Evolutionary conservation across 1,284 basidiomycete genomes (phyloP).

Genomic region (Malassezia japonica): DNA sequence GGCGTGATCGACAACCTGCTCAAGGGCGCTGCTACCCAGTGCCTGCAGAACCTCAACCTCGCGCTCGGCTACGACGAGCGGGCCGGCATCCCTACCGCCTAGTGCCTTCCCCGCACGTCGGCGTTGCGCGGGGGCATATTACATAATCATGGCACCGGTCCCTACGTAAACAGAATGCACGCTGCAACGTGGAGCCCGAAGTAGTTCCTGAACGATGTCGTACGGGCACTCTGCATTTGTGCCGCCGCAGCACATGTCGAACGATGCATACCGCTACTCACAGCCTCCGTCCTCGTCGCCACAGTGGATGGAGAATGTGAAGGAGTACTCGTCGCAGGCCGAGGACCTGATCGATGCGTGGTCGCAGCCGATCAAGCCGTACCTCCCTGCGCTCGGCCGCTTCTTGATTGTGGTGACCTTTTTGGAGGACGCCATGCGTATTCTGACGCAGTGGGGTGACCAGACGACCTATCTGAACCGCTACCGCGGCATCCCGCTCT

Average conservation of each 20-base stretch:
- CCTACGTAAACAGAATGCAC: neutral
- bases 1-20: constrained; percentile 72
- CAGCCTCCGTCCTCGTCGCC: constrained; percentile 8
- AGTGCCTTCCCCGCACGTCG: neutral
- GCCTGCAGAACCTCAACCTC: constrained; percentile 88
- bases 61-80: constrained; percentile 85
- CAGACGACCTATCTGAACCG: constrained; percentile 61
- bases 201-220: constrained; percentile 6
- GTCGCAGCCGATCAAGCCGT: constrained; percentile 85
- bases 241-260: constrained; percentile 12
- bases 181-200: constrained; percentile 3
- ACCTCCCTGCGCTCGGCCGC: constrained; percentile 85
- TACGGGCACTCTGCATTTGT: constrained; percentile 15
- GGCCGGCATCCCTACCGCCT: constrained; percentile 59
- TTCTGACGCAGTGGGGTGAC: constrained; percentile 86
- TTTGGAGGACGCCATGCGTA: constrained; percentile 88
- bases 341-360: constrained; percentile 89
- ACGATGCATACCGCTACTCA: neutral
- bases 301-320: constrained; percentile 66
- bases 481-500: constrained; percentile 89
- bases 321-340: constrained; percentile 60
- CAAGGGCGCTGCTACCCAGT: constrained; percentile 96
- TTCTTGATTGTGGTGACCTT: constrained; percentile 98
- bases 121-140: neutral
- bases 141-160: neutral